Evolutionary conservation across 768 basidiomycete species (phyloP), one percentile per base, ranked within the genome.

Genomic region (Mycena vitilis): DNA sequence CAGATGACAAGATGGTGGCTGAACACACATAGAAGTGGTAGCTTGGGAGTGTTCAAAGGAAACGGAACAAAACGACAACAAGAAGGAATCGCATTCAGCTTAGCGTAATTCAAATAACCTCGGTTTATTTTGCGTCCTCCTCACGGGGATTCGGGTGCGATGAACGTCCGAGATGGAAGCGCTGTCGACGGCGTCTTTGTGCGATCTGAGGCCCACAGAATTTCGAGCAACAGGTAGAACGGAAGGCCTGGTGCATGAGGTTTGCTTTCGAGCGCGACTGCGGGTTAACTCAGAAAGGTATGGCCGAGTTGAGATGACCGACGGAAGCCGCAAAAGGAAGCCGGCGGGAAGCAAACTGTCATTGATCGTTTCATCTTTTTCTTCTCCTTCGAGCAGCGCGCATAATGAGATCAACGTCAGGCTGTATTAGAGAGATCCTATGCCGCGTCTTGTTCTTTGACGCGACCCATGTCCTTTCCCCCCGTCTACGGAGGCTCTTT

Each of bases 401-500:
- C 11, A 34, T 20, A 30, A 34, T 45, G 25, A 44, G 63, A 65
- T 65, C 63, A 49, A 37, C 63, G 54, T 23, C 15, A 6, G 48
- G 44, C 59, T 60, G 34, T 55, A 56, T 52, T 40, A 18, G 38
- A 57, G 47, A 42, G 20, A 15, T 4, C 22, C 37, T n/a, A 68
- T 67, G 66, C 40, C 25, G 4, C n/a, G 44, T 48, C 58, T 62
- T 57, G 47, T 61, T 47, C 48, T 65, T 22, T 65, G 58, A 61
- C 68, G 49, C 37, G 59, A 38, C 11, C 56, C 61, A 67, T 67
- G 65, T 64, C 65, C 51, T 64, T 56, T 34, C 52, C 65, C 37
- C 54, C 63, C 22, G 55, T 68, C 34, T 71, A 68, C 30, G 70
- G 70, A 0, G 62, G 57, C 37, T 45, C 63, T n/a, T 71, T 71